Evolutionary conservation across 345 rosid genomes (phyloP).

Genomic region (Corymbia maculata): DNA sequence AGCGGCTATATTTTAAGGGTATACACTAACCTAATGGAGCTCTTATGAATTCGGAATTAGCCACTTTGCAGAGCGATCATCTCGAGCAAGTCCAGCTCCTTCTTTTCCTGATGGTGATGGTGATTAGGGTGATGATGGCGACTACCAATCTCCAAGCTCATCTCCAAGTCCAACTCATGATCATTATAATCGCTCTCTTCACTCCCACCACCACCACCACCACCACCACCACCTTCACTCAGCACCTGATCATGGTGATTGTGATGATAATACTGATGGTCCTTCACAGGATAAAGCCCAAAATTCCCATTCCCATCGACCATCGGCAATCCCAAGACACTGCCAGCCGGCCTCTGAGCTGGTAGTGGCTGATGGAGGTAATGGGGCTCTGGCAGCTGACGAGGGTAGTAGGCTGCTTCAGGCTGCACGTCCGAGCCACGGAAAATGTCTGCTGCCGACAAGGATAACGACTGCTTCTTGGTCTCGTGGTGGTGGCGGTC

Average conservation of each 20-base stretch:
- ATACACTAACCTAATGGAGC: not conserved
- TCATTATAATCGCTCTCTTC: not conserved
- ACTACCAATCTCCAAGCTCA: not conserved
- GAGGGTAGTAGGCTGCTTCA: not conserved
- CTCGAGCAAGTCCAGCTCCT: not conserved
- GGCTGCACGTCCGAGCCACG: not conserved
- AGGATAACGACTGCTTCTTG: not conserved
- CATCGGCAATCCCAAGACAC: not conserved
- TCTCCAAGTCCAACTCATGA: not conserved
- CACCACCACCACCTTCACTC: not conserved
- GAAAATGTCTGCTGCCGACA: not conserved
- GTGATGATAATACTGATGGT: not conserved
- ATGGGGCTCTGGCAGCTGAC: not conserved
- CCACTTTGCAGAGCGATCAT: not conserved
- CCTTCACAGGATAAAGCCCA: not conserved
- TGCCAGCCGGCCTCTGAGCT: not conserved
- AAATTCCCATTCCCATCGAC: not conserved
- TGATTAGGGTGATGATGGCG: not conserved
- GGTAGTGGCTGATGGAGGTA: not conserved
- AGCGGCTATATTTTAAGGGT: not conserved
- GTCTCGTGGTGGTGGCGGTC: not conserved
- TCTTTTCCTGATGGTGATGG: not conserved
- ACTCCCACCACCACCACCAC: not conserved
- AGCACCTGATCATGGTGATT: not conserved
- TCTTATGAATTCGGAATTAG: not conserved